Base-by-base conservation (phyloP, 176 grass and related monocot species). In the Olyra latifolia region DNA sequence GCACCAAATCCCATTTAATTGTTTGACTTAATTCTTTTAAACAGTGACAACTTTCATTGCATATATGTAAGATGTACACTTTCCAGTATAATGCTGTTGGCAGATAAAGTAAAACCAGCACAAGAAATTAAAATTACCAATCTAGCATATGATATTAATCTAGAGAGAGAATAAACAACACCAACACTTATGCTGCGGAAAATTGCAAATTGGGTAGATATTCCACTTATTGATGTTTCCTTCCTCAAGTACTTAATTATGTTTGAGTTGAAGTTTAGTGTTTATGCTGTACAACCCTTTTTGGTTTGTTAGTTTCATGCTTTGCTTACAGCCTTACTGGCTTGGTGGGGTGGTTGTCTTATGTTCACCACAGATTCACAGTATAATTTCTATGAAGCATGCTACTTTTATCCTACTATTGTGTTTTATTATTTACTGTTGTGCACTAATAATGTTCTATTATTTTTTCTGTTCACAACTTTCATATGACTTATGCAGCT, bases 371-470 rank as follows among this genome's bases (percentile, higher is more conserved):
- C 32, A 35, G 32, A 35, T 35, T 4, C 32, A 35, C 39, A 74
- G 2, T 41, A 30, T 76, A 63, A 12, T 76, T 76, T 53, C 16
- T 59, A 17, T 60, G 52, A 7, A 48, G 2, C 23, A 15, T 81
- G 66, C 53, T 61, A 1, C 7, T 87, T 81, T 53, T 82, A n/a
- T 76, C 43, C 35, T 76, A 60, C 22, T 60, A 50, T 47, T 53
- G 15, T 62, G 43, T 42, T 44, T 39, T 48, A 1, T 30, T 43
- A 12, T 75, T 50, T 59, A 30, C 28, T 10, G 63, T 22, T 65
- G 49, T 64, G 25, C 32, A 69, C 45, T 19, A 55, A 2, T 40
- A 16, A 3, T 72, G 48, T 35, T 24, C 8, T 64, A 12, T 42
- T n/a, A n/a, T 61, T 48, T 75, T 30, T 44, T 49, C 28, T 23